These are phyloP conservation scores for Jackrogersella minutella DNA, from an alignment of 495 filamentous ascomycete genomes.

Conservation along the genomic window DNA sequence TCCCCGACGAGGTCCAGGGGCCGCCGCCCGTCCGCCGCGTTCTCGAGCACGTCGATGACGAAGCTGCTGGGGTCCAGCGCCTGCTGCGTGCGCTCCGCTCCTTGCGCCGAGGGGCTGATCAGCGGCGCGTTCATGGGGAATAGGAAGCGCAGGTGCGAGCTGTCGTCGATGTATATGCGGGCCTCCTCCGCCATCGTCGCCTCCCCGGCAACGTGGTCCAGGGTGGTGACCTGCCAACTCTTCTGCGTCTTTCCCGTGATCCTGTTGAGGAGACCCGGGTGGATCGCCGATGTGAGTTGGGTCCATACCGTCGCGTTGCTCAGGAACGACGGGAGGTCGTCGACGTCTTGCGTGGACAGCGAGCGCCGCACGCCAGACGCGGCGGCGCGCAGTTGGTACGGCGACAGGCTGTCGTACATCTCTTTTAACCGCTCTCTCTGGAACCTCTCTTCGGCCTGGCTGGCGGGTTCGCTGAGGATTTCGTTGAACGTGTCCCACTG, in stretches of 20 bases:
- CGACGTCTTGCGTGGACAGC: constrained; percentile 13
- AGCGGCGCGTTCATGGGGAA: constrained; percentile 64
- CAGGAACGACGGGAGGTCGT: constrained; percentile 19
- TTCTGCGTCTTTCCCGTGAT: constrained; percentile 54
- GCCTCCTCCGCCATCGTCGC: constrained; percentile 46
- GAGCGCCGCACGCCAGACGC: constrained; percentile 15
- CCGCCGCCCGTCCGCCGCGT: not conserved
- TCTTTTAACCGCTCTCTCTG: constrained; percentile 47
- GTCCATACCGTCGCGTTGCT: constrained; percentile 47
- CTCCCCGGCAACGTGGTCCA: constrained; percentile 46
- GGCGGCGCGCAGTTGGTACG: constrained; percentile 45
- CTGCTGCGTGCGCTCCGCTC: constrained; percentile 61
- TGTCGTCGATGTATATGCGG: constrained; percentile 51
- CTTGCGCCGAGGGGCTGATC: constrained; percentile 73
- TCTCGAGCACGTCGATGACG: constrained; percentile 40
- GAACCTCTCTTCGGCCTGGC: constrained; percentile 47
- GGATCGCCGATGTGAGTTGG: constrained; percentile 61
- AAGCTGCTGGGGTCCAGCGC: constrained; percentile 48
- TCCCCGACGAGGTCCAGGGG: constrained; percentile 77
- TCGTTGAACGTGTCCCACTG: constrained; percentile 68
- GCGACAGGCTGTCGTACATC: constrained; percentile 48
- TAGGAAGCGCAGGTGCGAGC: constrained; percentile 56
- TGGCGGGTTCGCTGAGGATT: constrained; percentile 50
- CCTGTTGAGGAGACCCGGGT: constrained; percentile 52
- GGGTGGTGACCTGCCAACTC: constrained; percentile 63